phyloP scores from a whole-genome alignment of 2,329 filamentous ascomycete genomes.

The Fusarium agapanthi region DNA sequence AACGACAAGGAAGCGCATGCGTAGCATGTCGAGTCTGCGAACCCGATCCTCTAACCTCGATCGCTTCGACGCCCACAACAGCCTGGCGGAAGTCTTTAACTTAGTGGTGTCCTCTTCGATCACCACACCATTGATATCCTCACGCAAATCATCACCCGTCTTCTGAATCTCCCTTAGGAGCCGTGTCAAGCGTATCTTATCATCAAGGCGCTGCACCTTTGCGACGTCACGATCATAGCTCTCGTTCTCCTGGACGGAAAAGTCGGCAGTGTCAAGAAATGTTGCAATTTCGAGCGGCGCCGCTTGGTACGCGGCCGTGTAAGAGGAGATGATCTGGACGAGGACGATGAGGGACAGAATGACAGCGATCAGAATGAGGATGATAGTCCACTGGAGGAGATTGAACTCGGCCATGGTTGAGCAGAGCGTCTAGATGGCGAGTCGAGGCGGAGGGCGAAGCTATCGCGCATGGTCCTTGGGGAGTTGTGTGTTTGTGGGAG shows the following conservation, averaged over 20 bases:
- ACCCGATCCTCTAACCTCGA: conserved; percentile 65
- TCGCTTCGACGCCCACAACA: conserved; percentile 67
- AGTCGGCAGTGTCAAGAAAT: conserved; percentile 69
- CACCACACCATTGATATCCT: conserved; percentile 64
- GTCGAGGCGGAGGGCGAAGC: conserved; percentile 40
- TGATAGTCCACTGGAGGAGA: conserved; percentile 64
- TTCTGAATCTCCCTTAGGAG: conserved; percentile 70
- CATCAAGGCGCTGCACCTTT: conserved; percentile 66
- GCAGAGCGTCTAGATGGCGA: conserved; percentile 42
- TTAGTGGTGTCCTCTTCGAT: conserved; percentile 54
- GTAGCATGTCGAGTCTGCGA: conserved; percentile 66
- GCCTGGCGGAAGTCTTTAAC: conserved; percentile 58
- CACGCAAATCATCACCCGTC: conserved; percentile 67
- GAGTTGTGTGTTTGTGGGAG: conserved; percentile 18
- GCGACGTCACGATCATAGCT: conserved; percentile 69
- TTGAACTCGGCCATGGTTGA: conserved; percentile 60
- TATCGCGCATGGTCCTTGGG: conserved; percentile 42
- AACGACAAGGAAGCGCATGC: conserved; percentile 71
- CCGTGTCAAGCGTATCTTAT: conserved; percentile 67
- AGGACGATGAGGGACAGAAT: conserved; percentile 64
- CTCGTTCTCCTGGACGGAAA: conserved; percentile 71
- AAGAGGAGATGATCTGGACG: conserved; percentile 60
- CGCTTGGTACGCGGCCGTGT: conserved; percentile 63
- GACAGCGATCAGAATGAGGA: conserved; percentile 67
- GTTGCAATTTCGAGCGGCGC: conserved; percentile 66